Conservation (phyloP, 1,284 basidiomycete species). For the Psilocybe mexicana region DNA sequence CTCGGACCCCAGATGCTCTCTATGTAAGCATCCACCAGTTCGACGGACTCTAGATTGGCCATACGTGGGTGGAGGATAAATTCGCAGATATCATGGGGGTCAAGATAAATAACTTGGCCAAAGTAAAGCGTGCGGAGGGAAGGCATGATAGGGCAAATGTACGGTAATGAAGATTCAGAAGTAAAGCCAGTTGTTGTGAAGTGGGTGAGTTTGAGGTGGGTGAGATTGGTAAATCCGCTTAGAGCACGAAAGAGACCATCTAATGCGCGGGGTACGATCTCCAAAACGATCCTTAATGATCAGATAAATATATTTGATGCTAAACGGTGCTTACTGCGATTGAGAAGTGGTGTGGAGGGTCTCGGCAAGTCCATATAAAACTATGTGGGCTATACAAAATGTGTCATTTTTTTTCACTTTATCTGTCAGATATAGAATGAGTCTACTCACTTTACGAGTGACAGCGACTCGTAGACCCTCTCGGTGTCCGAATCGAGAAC, state of each 20-base stretch:
- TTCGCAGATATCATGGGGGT: conserved; percentile 38
- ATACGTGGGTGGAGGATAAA: conserved; percentile 33
- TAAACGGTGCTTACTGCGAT: conserved; percentile 45
- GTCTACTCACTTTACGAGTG: conserved; percentile 32
- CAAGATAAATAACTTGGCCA: conserved; percentile 49
- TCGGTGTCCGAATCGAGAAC: conserved; percentile 35
- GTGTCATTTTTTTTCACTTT: neutral
- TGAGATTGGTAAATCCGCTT: conserved; percentile 43
- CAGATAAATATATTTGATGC: neutral
- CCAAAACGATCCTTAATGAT: conserved; percentile 1
- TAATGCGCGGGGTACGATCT: conserved; percentile 51
- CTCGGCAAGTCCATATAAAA: conserved; percentile 59
- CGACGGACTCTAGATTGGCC: conserved; percentile 36
- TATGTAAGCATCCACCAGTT: conserved; percentile 53
- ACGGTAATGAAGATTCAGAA: conserved; percentile 15
- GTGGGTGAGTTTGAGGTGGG: conserved; percentile 48
- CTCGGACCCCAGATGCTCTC: conserved; percentile 58
- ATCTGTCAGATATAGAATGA: neutral
- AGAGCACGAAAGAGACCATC: conserved; percentile 45
- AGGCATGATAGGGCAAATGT: conserved; percentile 35
- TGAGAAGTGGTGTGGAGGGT: conserved; percentile 61
- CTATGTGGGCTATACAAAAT: conserved; percentile 39
- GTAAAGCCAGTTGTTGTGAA: conserved; percentile 26
- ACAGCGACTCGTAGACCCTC: conserved; percentile 41
- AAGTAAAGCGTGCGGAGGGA: conserved; percentile 44